Conservation (phyloP, 805 yeast genomes). For the Teunomyces lycoperdinae region DNA sequence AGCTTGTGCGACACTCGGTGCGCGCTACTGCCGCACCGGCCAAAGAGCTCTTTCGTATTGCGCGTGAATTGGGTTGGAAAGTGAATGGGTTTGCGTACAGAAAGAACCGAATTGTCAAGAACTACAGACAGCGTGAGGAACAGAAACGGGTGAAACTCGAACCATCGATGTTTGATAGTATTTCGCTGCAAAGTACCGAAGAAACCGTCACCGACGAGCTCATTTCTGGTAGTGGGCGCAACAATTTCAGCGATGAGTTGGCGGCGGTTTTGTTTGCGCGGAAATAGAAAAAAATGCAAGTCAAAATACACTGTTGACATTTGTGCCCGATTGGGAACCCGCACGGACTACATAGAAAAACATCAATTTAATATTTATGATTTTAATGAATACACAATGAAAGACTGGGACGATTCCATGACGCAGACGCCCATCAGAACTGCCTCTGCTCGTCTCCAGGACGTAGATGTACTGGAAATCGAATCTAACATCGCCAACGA, state of each 20-base stretch:
- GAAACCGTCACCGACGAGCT: conserved; percentile 20
- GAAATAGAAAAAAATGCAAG: background rate
- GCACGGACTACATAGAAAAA: background rate
- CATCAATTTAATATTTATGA: background rate
- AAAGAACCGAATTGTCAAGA: conserved; percentile 19
- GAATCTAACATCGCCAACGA: conserved; percentile 6
- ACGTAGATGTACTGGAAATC: conserved; percentile 7
- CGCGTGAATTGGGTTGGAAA: conserved; percentile 35
- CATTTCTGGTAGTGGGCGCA: conserved; percentile 12
- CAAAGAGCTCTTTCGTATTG: conserved; percentile 28
- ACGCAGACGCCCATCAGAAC: background rate
- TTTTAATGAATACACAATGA: conserved; percentile 1
- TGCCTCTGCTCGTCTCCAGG: background rate
- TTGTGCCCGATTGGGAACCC: conserved; percentile 1
- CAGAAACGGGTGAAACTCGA: conserved; percentile 2
- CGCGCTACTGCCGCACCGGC: conserved; percentile 26
- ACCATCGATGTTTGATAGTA: conserved; percentile 2
- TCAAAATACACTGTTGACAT: background rate
- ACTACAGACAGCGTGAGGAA: conserved; percentile 19
- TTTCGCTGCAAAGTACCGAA: conserved; percentile 5
- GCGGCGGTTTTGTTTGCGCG: conserved; percentile 14
- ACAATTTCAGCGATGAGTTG: conserved; percentile 21
- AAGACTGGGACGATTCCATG: conserved; percentile 1
- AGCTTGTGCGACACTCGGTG: conserved; percentile 30
- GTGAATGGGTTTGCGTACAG: conserved; percentile 33